These are phyloP conservation scores for Panellus pusillus DNA, from an alignment of 768 basidiomycete species.

Conservation along the genomic window DNA sequence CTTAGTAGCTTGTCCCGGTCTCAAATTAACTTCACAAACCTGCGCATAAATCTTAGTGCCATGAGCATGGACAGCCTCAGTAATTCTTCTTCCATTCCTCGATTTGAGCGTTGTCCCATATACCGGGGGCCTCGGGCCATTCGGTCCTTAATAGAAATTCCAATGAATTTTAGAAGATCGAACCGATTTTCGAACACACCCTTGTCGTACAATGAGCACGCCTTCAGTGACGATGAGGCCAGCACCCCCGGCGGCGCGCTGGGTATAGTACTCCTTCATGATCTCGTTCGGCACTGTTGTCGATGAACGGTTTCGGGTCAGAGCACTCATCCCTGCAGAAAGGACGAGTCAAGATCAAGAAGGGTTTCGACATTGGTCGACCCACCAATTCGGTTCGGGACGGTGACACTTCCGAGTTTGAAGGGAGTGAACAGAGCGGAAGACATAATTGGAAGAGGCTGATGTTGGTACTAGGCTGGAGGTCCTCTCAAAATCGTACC, in stretches of 20 bases:
- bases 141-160: slow-evolving; percentile 24
- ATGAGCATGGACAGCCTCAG: slow-evolving; percentile 31
- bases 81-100: slow-evolving; percentile 33
- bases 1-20: too few relatives aligned
- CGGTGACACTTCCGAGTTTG: slow-evolving; percentile 31
- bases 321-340: slow-evolving; percentile 28
- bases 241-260: slow-evolving; percentile 36
- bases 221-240: slow-evolving; percentile 37
- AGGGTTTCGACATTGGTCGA: background rate
- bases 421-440: slow-evolving; percentile 27
- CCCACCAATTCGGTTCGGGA: slow-evolving; percentile 31
- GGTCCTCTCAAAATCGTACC: too few relatives aligned
- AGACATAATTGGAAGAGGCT: too few relatives aligned
- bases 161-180: too few relatives aligned
- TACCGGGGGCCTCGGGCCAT: slow-evolving; percentile 31
- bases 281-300: slow-evolving; percentile 35
- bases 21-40: too few relatives aligned
- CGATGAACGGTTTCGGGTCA: slow-evolving; percentile 37
- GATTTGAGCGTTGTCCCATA: slow-evolving; percentile 21
- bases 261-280: slow-evolving; percentile 38
- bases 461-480: too few relatives aligned
- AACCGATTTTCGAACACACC: slow-evolving; percentile 19
- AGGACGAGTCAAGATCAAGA: background rate
- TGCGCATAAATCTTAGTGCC: slow-evolving; percentile 18
- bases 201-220: slow-evolving; percentile 31